phyloP scores from a whole-genome alignment of 2,329 filamentous ascomycete species.

The Xylaria sp. region DNA sequence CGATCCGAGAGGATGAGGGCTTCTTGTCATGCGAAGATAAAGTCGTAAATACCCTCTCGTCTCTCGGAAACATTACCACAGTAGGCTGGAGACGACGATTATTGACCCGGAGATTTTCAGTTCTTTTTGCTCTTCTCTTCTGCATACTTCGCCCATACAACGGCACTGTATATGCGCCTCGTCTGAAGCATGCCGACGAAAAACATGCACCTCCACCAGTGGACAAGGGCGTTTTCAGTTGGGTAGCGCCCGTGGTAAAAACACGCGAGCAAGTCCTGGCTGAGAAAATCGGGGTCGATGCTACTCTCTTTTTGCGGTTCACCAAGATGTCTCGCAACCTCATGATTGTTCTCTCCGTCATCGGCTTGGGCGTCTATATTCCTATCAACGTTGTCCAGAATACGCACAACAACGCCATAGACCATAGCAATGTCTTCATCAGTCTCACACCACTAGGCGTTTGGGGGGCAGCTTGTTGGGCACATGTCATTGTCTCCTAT shows the following conservation, averaged over 20 bases:
- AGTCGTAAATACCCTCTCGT: background rate
- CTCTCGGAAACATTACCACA: background rate
- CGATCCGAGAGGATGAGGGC: too few relatives aligned
- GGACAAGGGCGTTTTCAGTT: slow-evolving; percentile 84
- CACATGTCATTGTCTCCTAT: slow-evolving; percentile 64
- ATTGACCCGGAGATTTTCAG: background rate
- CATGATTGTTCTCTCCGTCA: slow-evolving; percentile 75
- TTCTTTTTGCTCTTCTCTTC: slow-evolving; percentile 79
- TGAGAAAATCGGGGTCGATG: slow-evolving; percentile 85
- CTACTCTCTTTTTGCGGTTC: slow-evolving; percentile 86
- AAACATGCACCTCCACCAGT: slow-evolving; percentile 76
- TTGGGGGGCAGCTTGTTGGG: slow-evolving; percentile 65
- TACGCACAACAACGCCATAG: slow-evolving; percentile 42
- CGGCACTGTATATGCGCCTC: slow-evolving; percentile 80
- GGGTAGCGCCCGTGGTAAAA: slow-evolving; percentile 81
- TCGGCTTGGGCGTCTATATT: slow-evolving; percentile 81
- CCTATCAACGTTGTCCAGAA: slow-evolving; percentile 76
- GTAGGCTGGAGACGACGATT: background rate
- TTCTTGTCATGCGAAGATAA: background rate
- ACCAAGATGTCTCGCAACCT: slow-evolving; percentile 90
- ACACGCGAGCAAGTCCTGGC: slow-evolving; percentile 83
- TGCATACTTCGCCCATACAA: slow-evolving; percentile 90
- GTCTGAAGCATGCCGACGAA: slow-evolving; percentile 81
- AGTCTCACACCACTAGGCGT: slow-evolving; percentile 68
- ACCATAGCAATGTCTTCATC: slow-evolving; percentile 59